phyloP scores from a whole-genome alignment of 495 filamentous ascomycete genomes.

The Durotheca rogersii region DNA sequence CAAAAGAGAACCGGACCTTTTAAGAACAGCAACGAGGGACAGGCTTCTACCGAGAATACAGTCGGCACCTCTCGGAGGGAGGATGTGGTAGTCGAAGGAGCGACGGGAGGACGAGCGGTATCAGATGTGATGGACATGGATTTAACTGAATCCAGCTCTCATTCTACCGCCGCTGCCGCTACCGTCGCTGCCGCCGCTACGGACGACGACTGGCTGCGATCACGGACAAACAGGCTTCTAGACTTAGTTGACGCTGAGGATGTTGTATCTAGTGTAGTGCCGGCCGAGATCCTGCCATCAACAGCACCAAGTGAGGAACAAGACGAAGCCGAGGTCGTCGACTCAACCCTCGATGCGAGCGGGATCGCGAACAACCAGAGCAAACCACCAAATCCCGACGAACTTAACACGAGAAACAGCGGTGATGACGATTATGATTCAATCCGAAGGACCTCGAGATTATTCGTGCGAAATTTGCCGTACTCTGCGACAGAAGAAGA shows the following conservation, averaged over 20 bases:
- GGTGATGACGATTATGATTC: conserved; percentile 44
- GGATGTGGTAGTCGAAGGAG: conserved; percentile 7
- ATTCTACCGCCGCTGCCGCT: neutral
- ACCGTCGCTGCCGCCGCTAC: conserved; percentile 50
- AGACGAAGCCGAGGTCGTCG: conserved; percentile 21
- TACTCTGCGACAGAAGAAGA: conserved; percentile 80
- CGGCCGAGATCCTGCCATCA: conserved; percentile 8
- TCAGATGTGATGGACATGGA: conserved; percentile 1
- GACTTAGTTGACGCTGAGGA: conserved; percentile 71
- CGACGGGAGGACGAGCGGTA: conserved; percentile 11
- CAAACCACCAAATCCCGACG: conserved; percentile 29
- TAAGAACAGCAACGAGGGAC: conserved; percentile 39
- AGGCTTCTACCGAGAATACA: neutral
- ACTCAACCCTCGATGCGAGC: conserved; percentile 32
- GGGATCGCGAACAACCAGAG: conserved; percentile 25
- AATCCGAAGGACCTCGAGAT: conserved; percentile 60
- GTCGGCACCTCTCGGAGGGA: neutral
- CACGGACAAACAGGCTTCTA: conserved; percentile 84
- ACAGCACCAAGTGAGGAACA: conserved; percentile 14
- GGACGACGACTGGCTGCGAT: conserved; percentile 91
- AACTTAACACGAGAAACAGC: conserved; percentile 30
- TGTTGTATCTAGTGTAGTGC: conserved; percentile 29
- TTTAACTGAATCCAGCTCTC: neutral
- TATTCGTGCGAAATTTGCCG: conserved; percentile 87
- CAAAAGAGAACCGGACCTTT: conserved; percentile 28